Percentiles rank a stretch among this genome's conserved stretches.
Conservation (phyloP, 768 basidiomycete genomes). For the Pleurotus giganteus region DNA sequence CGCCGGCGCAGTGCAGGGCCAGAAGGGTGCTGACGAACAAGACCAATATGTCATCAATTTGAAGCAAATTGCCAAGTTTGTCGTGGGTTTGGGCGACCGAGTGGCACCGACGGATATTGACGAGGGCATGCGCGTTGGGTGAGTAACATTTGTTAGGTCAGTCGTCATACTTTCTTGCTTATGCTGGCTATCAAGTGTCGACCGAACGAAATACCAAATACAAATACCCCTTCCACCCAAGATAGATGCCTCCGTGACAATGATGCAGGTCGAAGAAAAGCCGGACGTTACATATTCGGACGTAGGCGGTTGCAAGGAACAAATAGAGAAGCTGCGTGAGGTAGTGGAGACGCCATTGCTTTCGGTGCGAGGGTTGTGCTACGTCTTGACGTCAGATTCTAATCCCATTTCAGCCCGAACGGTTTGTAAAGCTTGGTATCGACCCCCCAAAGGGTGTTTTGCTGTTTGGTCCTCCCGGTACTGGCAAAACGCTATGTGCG, state of each 20-base stretch:
- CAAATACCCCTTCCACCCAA: conserved; percentile 98
- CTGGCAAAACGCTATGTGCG: conserved; percentile 98
- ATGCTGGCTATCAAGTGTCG: conserved; percentile 58
- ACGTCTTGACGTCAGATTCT: conserved; percentile 10
- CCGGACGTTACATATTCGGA: conserved; percentile 98
- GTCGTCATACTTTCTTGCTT: neutral
- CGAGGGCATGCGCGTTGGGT: conserved; percentile 99
- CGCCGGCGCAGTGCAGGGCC: conserved; percentile 72
- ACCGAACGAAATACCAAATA: conserved; percentile 96
- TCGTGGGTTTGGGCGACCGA: conserved; percentile 94
- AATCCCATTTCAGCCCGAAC: conserved; percentile 77
- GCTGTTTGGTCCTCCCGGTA: conserved; percentile 93
- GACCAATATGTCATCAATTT: conserved; percentile 99
- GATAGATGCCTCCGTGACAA: conserved; percentile 98
- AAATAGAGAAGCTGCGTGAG: conserved; percentile 97
- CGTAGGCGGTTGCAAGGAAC: conserved; percentile 98
- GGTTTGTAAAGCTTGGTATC: conserved; percentile 96
- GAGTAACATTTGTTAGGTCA: conserved; percentile 27
- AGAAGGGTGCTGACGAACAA: conserved; percentile 97
- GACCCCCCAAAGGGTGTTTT: conserved; percentile 99
- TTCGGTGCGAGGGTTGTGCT: conserved; percentile 54
- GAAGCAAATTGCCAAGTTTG: conserved; percentile 99
- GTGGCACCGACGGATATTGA: conserved; percentile 98
- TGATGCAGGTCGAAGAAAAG: conserved; percentile 99
- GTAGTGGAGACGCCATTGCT: conserved; percentile 96